These are phyloP conservation scores for Coniosporium apollinis DNA, from an alignment of 495 filamentous ascomycete species.

Conservation along the genomic window DNA sequence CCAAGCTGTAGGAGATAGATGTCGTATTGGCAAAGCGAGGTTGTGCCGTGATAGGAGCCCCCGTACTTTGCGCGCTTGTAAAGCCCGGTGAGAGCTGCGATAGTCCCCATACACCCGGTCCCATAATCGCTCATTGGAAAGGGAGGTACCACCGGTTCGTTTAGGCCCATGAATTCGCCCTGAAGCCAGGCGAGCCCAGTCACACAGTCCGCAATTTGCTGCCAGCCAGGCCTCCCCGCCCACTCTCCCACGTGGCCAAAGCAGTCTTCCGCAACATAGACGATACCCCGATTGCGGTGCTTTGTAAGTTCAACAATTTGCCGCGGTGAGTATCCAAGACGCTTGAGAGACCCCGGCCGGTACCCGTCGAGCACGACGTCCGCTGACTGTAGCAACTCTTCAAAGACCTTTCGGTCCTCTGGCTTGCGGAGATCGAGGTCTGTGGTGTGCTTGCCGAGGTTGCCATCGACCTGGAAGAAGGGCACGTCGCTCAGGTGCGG, in stretches of 20 bases:
- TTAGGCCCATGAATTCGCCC: slow-evolving; percentile 51
- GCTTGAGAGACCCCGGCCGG: slow-evolving; percentile 13
- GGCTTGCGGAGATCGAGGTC: slow-evolving; percentile 15
- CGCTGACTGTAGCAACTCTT: slow-evolving; percentile 10
- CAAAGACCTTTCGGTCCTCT: slow-evolving; percentile 10
- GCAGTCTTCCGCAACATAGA: slow-evolving; percentile 16
- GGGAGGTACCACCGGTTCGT: slow-evolving; percentile 57
- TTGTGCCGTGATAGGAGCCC: slow-evolving; percentile 22
- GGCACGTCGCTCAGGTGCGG: slow-evolving; percentile 16
- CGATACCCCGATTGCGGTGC: slow-evolving; percentile 10
- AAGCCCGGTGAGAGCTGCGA: slow-evolving; percentile 21
- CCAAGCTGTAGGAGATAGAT: slow-evolving; percentile 48
- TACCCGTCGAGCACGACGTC: slow-evolving; percentile 21
- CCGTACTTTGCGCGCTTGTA: slow-evolving; percentile 21
- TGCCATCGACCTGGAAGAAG: slow-evolving; percentile 12
- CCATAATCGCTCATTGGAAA: slow-evolving; percentile 76
- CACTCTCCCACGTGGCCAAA: slow-evolving; percentile 14
- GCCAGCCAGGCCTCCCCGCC: slow-evolving; percentile 11
- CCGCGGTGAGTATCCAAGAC: slow-evolving; percentile 11
- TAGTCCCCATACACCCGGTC: slow-evolving; percentile 32
- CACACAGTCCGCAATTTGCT: slow-evolving; percentile 25
- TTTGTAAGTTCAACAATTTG: slow-evolving; percentile 10
- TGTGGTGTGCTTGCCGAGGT: slow-evolving; percentile 15
- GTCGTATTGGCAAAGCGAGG: slow-evolving; percentile 52
- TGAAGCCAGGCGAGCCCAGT: slow-evolving; percentile 59